Percentiles rank a stretch among this genome's conserved stretches.
These are phyloP conservation scores for Lipomyces oligophaga DNA, from an alignment of 805 yeast genomes.

Conservation along the genomic window DNA sequence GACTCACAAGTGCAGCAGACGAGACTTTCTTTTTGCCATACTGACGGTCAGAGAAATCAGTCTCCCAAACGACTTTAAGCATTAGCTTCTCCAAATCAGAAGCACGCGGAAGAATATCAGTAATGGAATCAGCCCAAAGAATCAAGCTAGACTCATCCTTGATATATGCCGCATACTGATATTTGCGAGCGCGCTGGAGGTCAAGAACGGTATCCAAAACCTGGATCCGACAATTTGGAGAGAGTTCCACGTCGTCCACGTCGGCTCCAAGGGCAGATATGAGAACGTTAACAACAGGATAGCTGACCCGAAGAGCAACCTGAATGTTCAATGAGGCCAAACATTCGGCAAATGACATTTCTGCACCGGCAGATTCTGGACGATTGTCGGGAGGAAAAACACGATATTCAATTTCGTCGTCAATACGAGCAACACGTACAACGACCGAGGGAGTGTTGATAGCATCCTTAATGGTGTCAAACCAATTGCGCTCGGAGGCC, in stretches of 20 bases:
- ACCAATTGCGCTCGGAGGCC: conserved; percentile 2
- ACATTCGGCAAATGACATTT: neutral
- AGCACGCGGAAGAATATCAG: conserved; percentile 2
- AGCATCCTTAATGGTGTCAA: conserved; percentile 3
- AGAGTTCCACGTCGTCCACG: conserved; percentile 3
- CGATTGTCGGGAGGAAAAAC: conserved; percentile 9
- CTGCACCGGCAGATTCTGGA: neutral
- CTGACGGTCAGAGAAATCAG: neutral
- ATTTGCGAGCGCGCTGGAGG: conserved; percentile 12
- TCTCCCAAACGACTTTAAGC: conserved; percentile 8
- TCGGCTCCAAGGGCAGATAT: neutral
- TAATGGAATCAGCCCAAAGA: conserved; percentile 14
- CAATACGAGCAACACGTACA: conserved; percentile 3
- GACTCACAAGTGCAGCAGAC: neutral
- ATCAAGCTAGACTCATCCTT: conserved; percentile 5
- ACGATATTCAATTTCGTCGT: conserved; percentile 6
- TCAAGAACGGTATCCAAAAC: conserved; percentile 10
- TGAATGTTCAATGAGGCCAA: conserved; percentile 12
- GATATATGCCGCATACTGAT: conserved; percentile 17
- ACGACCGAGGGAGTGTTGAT: conserved; percentile 2
- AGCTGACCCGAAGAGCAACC: conserved; percentile 8
- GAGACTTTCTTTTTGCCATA: neutral
- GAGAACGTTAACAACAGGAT: conserved; percentile 5
- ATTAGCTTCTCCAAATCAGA: conserved; percentile 3
- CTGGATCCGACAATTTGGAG: conserved; percentile 10